Evolutionary conservation across 441 rosid species (phyloP).

Genomic region (Arabidopsis lyrata): DNA sequence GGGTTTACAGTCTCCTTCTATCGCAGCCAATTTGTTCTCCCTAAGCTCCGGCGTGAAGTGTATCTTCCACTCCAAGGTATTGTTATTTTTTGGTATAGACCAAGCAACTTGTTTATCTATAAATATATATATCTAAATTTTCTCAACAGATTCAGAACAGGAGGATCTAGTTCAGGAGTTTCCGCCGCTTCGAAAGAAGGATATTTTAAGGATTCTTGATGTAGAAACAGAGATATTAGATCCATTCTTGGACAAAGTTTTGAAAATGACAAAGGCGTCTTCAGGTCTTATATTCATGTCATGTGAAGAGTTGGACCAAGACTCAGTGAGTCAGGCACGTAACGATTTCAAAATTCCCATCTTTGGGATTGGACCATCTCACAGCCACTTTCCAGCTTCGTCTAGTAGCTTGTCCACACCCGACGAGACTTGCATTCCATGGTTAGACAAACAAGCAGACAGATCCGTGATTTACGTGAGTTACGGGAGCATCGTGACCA

Average conservation of each 20-base stretch:
- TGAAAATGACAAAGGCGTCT: conserved; percentile 36
- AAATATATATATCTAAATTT: background rate
- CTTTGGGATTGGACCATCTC: conserved; percentile 40
- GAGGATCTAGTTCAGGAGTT: conserved; percentile 36
- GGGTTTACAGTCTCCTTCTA: conserved; percentile 33
- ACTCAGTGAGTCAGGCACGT: conserved; percentile 34
- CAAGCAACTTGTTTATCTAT: background rate
- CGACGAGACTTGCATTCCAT: conserved; percentile 46
- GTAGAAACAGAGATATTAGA: conserved; percentile 14
- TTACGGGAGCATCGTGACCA: conserved; percentile 44
- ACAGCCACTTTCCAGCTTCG: conserved; percentile 30
- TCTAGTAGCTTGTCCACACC: conserved; percentile 46
- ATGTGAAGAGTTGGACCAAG: conserved; percentile 49
- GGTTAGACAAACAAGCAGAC: conserved; percentile 42
- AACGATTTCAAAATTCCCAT: conserved; percentile 4
- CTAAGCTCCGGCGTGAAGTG: conserved; percentile 35
- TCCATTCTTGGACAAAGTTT: background rate
- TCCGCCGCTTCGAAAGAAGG: conserved; percentile 50
- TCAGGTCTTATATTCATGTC: conserved; percentile 48
- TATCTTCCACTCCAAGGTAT: conserved; percentile 44
- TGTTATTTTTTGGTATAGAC: background rate
- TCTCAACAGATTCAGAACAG: conserved; percentile 22
- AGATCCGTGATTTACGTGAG: conserved; percentile 49
- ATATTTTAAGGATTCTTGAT: conserved; percentile 22
- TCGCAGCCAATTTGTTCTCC: conserved; percentile 40